phyloP scores from a whole-genome alignment of 2,329 filamentous ascomycete genomes.

The Akanthomyces uredinophilus region DNA sequence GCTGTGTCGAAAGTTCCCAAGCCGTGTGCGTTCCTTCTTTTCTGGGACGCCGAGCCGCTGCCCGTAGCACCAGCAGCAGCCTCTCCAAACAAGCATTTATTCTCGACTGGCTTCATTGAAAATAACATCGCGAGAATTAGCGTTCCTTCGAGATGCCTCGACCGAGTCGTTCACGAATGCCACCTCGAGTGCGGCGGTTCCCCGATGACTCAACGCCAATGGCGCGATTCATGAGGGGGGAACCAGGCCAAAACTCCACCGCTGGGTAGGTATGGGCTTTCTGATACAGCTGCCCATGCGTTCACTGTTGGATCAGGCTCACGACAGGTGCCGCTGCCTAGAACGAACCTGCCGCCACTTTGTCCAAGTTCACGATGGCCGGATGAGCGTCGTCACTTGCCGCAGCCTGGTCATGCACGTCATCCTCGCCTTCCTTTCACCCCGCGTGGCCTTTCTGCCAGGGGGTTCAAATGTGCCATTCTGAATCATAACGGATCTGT shows the following conservation, averaged over 20 bases:
- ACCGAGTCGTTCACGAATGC: not conserved
- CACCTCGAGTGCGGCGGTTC: not conserved
- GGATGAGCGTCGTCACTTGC: not conserved
- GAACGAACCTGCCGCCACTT: not conserved
- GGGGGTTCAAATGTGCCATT: not conserved
- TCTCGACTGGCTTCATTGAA: not conserved
- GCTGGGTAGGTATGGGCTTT: not conserved
- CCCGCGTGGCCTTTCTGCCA: not conserved
- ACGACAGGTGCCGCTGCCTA: not conserved
- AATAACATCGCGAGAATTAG: not conserved
- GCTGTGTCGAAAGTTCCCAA: not conserved
- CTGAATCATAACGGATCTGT: not conserved
- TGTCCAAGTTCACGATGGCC: not conserved
- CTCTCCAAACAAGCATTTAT: not conserved
- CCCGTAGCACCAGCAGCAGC: no score
- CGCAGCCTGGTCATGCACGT: conserved; percentile 2
- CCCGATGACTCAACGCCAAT: conserved; percentile 4
- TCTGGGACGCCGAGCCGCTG: not conserved
- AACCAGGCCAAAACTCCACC: not conserved
- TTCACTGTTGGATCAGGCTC: not conserved
- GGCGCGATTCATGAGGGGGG: conserved; percentile 6
- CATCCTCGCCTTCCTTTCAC: not conserved
- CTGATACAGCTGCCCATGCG: not conserved
- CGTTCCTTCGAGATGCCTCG: not conserved
- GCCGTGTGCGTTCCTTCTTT: not conserved